These are phyloP conservation scores for Polygonum maritimum DNA, from an alignment of 148 eudicot genomes.

Conservation along the genomic window DNA sequence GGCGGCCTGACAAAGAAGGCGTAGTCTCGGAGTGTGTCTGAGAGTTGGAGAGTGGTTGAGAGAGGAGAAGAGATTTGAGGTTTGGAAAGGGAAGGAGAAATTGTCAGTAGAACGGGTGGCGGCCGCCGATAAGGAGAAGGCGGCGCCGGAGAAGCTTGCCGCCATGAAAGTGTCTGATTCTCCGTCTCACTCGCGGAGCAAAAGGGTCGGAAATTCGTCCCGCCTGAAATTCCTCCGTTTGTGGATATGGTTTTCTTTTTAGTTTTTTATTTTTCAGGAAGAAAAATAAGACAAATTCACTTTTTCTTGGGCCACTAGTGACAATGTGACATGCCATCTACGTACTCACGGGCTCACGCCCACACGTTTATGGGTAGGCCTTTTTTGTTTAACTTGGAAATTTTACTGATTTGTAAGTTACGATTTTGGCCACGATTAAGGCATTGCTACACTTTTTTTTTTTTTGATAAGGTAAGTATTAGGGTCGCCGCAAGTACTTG, in stretches of 20 bases:
- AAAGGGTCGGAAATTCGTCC: background rate
- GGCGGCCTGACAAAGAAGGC: constrained; percentile 29
- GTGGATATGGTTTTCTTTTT: constrained; percentile 6
- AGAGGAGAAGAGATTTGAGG: background rate
- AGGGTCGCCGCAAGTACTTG: too few species aligned
- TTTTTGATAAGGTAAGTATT: too few species aligned
- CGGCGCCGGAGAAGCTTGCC: background rate
- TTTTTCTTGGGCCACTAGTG: constrained; percentile 2
- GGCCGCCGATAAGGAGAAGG: constrained; percentile 7
- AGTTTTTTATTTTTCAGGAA: background rate
- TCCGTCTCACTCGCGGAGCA: background rate
- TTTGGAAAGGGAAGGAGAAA: background rate
- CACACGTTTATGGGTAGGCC: background rate
- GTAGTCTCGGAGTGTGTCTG: constrained; percentile 11
- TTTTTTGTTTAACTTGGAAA: background rate
- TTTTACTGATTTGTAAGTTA: too few species aligned
- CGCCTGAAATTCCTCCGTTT: constrained; percentile 9
- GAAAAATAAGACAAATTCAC: background rate
- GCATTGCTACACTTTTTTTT: too few species aligned
- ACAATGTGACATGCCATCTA: background rate
- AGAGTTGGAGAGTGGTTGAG: background rate
- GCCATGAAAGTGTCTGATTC: background rate
- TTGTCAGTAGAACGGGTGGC: background rate
- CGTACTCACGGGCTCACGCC: too few species aligned
- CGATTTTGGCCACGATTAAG: too few species aligned